Base-by-base conservation (phyloP, 805 yeast genomes). In the Myxozyma udenii region DNA sequence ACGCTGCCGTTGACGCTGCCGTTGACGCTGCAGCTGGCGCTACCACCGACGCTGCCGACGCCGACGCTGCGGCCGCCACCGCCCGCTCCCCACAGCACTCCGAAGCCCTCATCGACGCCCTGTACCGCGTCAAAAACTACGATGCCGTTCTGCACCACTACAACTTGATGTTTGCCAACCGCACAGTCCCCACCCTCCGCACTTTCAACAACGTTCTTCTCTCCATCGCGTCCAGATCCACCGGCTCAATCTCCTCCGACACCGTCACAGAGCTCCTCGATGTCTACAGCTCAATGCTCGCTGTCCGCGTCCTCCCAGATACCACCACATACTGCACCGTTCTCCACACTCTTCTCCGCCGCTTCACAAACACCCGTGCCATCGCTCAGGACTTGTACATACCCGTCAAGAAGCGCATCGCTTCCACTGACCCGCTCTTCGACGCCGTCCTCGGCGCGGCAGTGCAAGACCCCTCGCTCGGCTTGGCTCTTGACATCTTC, bases 401-500 rank as follows among this genome's bases (percentile, higher is more conserved):
- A n/a, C 48, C 50, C 32, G 41, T 37, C 50, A 51, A 25, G 44
- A 16, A 21, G 23, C 48, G 44, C 36, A n/a, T n/a, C 41, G 19
- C 44, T 25, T 19, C 19, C 12, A 22, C 47, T 44, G 38, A 50
- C 26, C 46, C 24, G 16, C 7, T 41, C 50, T 32, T 57, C 46
- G 37, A 41, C 41, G 18, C 4, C n/a, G n/a, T 26, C 24, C 12
- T 37, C 23, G 35, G 21, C 28, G 37, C 52, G 16, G 42, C 51
- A 7, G 50, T 51, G 7, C n/a, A 40, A 7, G 51, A 45, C 21
- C 50, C 54, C 9, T 63, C 62, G 38, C 48, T 61, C 16, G 47
- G 48, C 12, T 51, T 66, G 25, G 70, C 70, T 1, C 43, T 67
- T 18, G 67, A 68, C 18, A 36, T 67, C 18, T 65, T 64, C 46